Base-by-base conservation (phyloP, 345 rosid genomes). In the Eutrema yunnanense region DNA sequence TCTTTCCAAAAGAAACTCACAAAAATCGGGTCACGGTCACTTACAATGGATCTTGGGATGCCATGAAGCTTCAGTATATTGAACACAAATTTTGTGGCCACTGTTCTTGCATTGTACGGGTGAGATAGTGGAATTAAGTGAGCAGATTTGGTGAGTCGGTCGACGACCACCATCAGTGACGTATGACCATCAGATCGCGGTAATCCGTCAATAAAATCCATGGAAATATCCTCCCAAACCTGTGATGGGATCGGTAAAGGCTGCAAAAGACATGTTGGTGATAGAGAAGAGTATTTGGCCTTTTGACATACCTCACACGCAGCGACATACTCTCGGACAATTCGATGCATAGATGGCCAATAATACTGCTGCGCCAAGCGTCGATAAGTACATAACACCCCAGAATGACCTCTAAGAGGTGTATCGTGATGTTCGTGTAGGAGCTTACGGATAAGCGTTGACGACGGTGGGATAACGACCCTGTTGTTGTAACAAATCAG, bases 21-120 rank as follows among this genome's bases (percentile, higher is more conserved):
- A 11, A 53, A 53, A 0, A 30, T 4, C 1, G 16, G 36, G 0
- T 53, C 58, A 0, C 58, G 36, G 5, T 53, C 58, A 10, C 36
- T 27, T 10, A 27, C 7, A 11, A 53, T 53, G 0, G 58, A 27
- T 2, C 14, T 8, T 0, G 58, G 58, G 0, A 30, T 0, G 14
- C 37, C 58, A 1, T 29, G 58, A 12, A 29, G 58, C 37, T 53
- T 36, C 4, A 54, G 1, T 0, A 54, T 3, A 0, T 10, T 1
- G 0, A 1, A 0, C 14, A 54, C 36, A 10, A 57, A 57, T 13
- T 57, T 57, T 0, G 32, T 9, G 2, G 47, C 63, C 0, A 58
- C 43, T 0, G 3, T 0, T 7, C 1, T 29, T 0, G 52, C 36
- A 0, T 9, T 63, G 3, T 47, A 42, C 6, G 37, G 3, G 4